Evolutionary conservation across 352 stramenopile genomes (phyloP).

Genomic region (Globisporangium polare): DNA sequence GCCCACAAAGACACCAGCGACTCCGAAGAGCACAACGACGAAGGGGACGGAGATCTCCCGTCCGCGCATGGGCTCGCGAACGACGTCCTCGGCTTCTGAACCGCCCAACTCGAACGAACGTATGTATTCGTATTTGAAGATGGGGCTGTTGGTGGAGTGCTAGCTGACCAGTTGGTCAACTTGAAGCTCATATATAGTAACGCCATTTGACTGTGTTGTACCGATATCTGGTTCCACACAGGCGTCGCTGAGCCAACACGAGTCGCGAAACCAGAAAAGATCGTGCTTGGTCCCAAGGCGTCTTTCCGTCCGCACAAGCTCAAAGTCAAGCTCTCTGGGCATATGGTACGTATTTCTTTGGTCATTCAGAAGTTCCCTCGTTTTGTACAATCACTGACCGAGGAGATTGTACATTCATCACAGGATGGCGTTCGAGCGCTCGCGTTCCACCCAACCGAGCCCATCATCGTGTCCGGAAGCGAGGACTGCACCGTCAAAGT

Average conservation of each 20-base stretch:
- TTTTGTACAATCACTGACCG: too few relatives aligned
- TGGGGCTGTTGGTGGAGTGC: not conserved
- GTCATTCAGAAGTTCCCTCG: not conserved
- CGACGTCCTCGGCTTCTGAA: conserved; percentile 29
- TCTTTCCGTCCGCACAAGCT: conserved; percentile 77
- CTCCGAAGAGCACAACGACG: conserved; percentile 30
- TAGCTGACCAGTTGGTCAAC: not conserved
- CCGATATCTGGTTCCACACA: too few relatives aligned
- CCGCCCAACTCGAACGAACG: conserved; percentile 28
- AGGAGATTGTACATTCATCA: too few relatives aligned
- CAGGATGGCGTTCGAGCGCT: conserved; percentile 79
- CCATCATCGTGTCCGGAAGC: conserved; percentile 75
- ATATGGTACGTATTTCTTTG: conserved; percentile 50
- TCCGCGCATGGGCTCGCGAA: conserved; percentile 65
- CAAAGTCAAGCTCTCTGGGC: conserved; percentile 80
- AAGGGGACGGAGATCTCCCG: conserved; percentile 80
- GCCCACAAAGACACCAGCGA: conserved; percentile 23
- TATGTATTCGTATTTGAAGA: conserved; percentile 14
- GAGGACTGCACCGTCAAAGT: conserved; percentile 85
- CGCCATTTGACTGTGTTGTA: too few relatives aligned
- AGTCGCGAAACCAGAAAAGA: conserved; percentile 44
- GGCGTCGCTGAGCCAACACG: conserved; percentile 20
- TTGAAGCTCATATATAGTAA: too few relatives aligned
- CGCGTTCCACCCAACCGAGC: conserved; percentile 78
- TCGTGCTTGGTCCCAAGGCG: conserved; percentile 48